Conservation (phyloP, 164 flowering plant genomes). For the Tinospora cordifolia region DNA sequence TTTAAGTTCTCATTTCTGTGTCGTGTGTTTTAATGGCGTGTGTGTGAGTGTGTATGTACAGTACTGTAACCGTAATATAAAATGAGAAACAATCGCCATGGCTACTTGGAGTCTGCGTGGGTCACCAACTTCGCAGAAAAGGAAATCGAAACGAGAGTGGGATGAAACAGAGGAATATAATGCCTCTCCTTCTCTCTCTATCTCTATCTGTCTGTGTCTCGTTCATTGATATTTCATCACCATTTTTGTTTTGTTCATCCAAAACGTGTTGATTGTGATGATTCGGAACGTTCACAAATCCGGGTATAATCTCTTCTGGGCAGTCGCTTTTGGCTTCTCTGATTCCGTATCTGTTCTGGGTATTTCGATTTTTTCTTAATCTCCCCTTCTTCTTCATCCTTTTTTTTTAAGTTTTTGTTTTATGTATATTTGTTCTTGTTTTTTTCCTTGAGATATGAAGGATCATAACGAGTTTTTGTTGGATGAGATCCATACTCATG, state of each 20-base stretch:
- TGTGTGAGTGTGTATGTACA: not conserved
- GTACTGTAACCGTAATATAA: not conserved
- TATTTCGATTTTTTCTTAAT: constrained; percentile 13
- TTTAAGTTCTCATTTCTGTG: too few species aligned
- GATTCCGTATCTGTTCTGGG: constrained; percentile 18
- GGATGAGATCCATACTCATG: constrained; percentile 32
- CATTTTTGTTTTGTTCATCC: not conserved
- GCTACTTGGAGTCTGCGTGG: constrained; percentile 29
- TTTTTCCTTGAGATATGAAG: constrained; percentile 22
- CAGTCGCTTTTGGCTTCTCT: constrained; percentile 11
- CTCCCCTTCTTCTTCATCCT: not conserved
- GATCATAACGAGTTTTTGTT: constrained; percentile 31
- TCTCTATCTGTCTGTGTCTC: too few species aligned
- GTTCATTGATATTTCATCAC: constrained; percentile 16
- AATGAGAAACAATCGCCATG: not conserved
- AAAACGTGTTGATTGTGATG: not conserved
- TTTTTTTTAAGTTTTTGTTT: not conserved
- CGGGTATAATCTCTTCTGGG: constrained; percentile 21
- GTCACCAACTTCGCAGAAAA: constrained; percentile 20
- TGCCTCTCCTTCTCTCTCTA: not conserved
- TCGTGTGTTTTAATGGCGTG: not conserved
- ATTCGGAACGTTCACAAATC: too few species aligned
- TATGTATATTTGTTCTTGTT: not conserved
- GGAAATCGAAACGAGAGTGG: constrained; percentile 2
- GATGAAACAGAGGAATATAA: constrained; percentile 13